phyloP scores from a whole-genome alignment of 148 eudicot genomes.

The Rhododendron henanense region DNA sequence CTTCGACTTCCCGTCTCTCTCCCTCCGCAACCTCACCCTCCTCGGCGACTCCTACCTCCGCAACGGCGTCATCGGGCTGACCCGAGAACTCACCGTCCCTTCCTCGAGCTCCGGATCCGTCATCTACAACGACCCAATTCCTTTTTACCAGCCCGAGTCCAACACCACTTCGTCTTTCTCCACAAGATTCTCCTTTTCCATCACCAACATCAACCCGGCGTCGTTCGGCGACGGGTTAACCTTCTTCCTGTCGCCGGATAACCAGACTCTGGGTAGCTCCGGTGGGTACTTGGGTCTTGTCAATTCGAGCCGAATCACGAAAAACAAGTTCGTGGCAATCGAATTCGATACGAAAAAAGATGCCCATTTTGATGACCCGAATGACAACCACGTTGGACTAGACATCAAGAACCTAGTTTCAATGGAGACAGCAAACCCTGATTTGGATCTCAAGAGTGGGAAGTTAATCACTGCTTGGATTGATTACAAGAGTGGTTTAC shows the following conservation, averaged over 20 bases:
- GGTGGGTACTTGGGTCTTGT: slow-evolving; percentile 85
- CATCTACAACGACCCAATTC: slow-evolving; percentile 56
- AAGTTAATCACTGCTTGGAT: slow-evolving; percentile 63
- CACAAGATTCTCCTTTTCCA: slow-evolving; percentile 56
- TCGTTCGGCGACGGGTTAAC: slow-evolving; percentile 75
- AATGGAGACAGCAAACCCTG: slow-evolving; percentile 31
- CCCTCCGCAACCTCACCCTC: slow-evolving; percentile 60
- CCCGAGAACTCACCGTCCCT: slow-evolving; percentile 59
- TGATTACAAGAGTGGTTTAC: slow-evolving; percentile 52
- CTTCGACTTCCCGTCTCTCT: slow-evolving; percentile 42
- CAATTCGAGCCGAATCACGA: slow-evolving; percentile 53
- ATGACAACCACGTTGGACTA: slow-evolving; percentile 75
- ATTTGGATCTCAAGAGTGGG: slow-evolving; percentile 66
- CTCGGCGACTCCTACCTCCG: slow-evolving; percentile 76
- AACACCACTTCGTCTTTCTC: slow-evolving; percentile 72
- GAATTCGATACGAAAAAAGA: slow-evolving; percentile 77
- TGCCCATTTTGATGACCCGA: slow-evolving; percentile 56
- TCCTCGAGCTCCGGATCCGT: slow-evolving; percentile 69
- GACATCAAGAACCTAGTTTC: slow-evolving; percentile 67
- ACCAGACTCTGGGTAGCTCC: slow-evolving; percentile 56
- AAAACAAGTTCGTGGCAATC: slow-evolving; percentile 68
- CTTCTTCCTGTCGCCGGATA: slow-evolving; percentile 69
- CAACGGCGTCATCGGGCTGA: slow-evolving; percentile 53
- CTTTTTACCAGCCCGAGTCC: slow-evolving; percentile 42
- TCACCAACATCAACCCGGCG: slow-evolving; percentile 44